phyloP scores from a whole-genome alignment of 176 grass and related monocot species.

The Poa annua region DNA sequence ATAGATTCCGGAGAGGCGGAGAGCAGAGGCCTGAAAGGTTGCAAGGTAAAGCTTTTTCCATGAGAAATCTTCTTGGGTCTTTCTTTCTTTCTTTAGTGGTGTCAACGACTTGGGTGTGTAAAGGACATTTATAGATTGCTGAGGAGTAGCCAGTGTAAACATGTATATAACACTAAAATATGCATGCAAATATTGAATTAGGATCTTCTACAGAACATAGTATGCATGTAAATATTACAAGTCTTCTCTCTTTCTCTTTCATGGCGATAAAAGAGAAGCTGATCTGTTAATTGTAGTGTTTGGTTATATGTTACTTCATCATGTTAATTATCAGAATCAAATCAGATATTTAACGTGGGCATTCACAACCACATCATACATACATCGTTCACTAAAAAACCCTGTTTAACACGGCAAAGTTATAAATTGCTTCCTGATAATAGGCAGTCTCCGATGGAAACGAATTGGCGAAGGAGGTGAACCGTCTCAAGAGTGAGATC shows the following conservation, averaged over 20 bases:
- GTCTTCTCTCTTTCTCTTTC: background rate
- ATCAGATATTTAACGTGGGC: background rate
- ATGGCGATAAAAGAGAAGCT: background rate
- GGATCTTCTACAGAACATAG: background rate
- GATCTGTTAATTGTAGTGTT: background rate
- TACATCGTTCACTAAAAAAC: background rate
- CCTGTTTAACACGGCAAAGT: too few species aligned
- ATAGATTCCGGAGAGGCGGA: background rate
- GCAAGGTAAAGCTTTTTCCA: background rate
- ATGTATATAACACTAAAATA: background rate
- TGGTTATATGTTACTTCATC: background rate
- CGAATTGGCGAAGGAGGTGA: background rate
- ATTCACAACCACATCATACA: background rate
- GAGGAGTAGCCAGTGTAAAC: background rate
- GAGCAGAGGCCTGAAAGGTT: background rate
- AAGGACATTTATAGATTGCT: background rate
- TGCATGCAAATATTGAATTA: background rate
- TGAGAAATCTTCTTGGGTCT: background rate
- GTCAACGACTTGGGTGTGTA: background rate
- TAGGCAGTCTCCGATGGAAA: background rate
- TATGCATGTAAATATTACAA: background rate
- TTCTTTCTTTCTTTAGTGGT: background rate
- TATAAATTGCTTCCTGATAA: background rate
- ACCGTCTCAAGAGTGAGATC: background rate
- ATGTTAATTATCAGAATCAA: background rate